Evolutionary conservation across 2,329 filamentous ascomycete genomes (phyloP), one percentile per base, ranked within the genome.

Genomic region (Aspergillus caelatus): DNA sequence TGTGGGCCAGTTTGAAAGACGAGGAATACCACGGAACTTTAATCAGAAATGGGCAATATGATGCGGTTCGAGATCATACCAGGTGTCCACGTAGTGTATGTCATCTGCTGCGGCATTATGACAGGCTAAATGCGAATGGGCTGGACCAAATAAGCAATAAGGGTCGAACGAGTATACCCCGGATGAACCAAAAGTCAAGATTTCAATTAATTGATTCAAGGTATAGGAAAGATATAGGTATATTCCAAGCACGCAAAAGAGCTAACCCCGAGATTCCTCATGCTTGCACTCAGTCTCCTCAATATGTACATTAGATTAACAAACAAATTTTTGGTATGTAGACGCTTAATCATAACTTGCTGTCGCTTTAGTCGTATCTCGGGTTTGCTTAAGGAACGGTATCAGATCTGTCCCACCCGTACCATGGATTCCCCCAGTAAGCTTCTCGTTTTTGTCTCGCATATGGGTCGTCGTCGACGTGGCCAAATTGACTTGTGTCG

Each of bases 351-450:
- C 62, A 60, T 70, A 77, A 46, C 70, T 71, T 30, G 75, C 76
- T 10, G 81, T 74, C 62, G 78, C 77, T 56, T 76, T 80, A 3
- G 84, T 85, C 64, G 84, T 81, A 65, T 86, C 82, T 61, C 84
- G 76, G 7, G 83, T 84, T 56, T 82, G 79, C 64, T 82, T 82
- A 62, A 86, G 67, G 64, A 86, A 86, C 0, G 84, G 82, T 60
- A 86, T 84, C 63, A 86, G 69, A 62, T 78, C 81, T 0, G 84
- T 85, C 0, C 83, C 83, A n/a, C 83, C 83, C 0, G 83, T 85
- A 0, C 83, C 83, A 53, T 78, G 74, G 46, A 85, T 68, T 12
- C 80, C 78, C 53, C 76, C 74, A 2, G 75, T 55, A 52, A 72
- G 76, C 28, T 71, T 71, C 12, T 73, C 68, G 23, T 67, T 65